Evolutionary conservation across 345 rosid species (phyloP), one percentile per base, ranked within the genome.

Genomic region (Orychophragmus violaceus): DNA sequence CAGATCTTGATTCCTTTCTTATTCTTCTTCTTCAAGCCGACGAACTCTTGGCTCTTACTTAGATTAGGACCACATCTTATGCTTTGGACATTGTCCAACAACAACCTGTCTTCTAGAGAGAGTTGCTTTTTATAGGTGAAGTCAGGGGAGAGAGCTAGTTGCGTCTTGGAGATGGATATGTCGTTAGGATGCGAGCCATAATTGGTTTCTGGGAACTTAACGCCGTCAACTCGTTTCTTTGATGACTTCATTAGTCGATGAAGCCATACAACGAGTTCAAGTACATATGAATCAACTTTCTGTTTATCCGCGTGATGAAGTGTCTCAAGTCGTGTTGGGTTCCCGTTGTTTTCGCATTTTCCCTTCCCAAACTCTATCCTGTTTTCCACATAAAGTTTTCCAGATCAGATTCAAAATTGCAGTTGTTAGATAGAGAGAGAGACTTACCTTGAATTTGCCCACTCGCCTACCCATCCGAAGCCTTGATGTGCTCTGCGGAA

Each of bases 391-490:
- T n/a, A n/a, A n/a, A 33, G n/a, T 63, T 28, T 56, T 8, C n/a
- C 13, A 56, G 44, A 36, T 35, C 58, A 55, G 50, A 17, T 56
- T 64, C 60, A 65, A 49, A 33, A 21, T 10, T 62, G 3, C 8
- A 59, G 17, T 48, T 27, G 17, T 35, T 16, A 44, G 14, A 46
- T 23, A 42, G 22, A n/a, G 25, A 50, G 64, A 68, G 51, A 62
- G 60, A 76, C 86, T 81, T 25, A 89, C 97, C 90, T 85, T 22
- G 81, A 79, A 59, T 80, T 94, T 25, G 96, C 99, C 99, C 99
- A 94, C 76, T 94, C 99, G 75, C 99, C 99, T 6, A 94, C 92
- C 97, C 97, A 84, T 35, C 99, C 99, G 9, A 94, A 90, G 32
- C 94, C 90, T 77, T 94, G 97, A 77, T 87, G 92, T 22, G 89